Base-by-base conservation (phyloP, 2,329 filamentous ascomycete species). In the Diplocarpon mali region DNA sequence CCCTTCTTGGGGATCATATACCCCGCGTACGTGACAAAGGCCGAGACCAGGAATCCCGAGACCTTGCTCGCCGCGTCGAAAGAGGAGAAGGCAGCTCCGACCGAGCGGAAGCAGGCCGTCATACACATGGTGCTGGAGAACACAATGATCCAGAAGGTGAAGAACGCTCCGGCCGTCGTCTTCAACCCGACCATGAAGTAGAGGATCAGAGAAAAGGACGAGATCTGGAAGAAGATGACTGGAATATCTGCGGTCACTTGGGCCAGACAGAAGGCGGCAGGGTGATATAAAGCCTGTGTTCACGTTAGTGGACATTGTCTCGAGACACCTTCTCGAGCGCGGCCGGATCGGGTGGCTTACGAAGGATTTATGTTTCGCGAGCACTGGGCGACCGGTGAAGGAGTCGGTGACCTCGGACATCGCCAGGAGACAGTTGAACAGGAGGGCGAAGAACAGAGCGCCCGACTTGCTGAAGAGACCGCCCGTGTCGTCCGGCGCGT, bases 361-460 rank as follows among this genome's bases (percentile, higher is more conserved):
- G 48, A 79, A 79, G 0, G 62, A 57, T 49, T 74, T 75, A 51
- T 80, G 76, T 58, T 79, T 79, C 37, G 72, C 59, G 3, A 80
- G 57, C 10, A 80, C 68, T 0, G 75, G 74, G 0, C 80, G 70
- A 14, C 77, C 77, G 11, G 62, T 66, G 53, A 79, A 83, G 0
- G 76, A 77, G 20, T 75, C 70, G 0, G 72, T 79, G 1, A 85
- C 79, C 59, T 85, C 81, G 1, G 77, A 72, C 69, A 84, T 76
- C 16, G 77, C 70, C 1, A 83, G 57, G 7, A 85, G 62, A 45
- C 71, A 67, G 57, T 82, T 78, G 60, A 73, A 79, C 0, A 85
- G 64, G 0, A 83, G 65, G 1, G 78, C 67, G 40, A 83, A 72
- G 66, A 84, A 85, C 4, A 80, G 63, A 0, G 78, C 71, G 42